Conservation (phyloP, 2,329 filamentous ascomycete species). For the Metarhizium humberi region DNA sequence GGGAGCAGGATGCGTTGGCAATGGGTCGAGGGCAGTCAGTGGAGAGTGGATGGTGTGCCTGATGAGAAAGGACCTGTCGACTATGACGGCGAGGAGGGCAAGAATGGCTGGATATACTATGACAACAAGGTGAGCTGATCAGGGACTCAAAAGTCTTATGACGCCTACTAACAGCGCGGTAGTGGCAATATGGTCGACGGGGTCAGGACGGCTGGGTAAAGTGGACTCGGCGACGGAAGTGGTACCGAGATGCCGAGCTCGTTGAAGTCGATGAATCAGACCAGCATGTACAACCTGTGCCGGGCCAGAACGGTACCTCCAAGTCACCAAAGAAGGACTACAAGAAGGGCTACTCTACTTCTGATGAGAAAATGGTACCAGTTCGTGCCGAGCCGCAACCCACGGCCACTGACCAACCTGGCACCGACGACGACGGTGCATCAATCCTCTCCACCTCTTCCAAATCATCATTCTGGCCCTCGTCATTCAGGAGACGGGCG, state of each 20-base stretch:
- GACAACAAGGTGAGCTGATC: slow-evolving; percentile 70
- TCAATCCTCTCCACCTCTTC: slow-evolving; percentile 41
- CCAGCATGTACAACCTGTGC: slow-evolving; percentile 14
- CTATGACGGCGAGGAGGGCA: slow-evolving; percentile 51
- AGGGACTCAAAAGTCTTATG: too few species aligned
- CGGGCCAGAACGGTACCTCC: slow-evolving; percentile 25
- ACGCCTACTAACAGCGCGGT: slow-evolving; percentile 1
- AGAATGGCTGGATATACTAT: slow-evolving; percentile 90
- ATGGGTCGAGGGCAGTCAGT: slow-evolving; percentile 80
- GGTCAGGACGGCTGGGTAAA: slow-evolving; percentile 86
- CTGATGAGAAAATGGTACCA: slow-evolving; percentile 27
- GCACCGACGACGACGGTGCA: slow-evolving; percentile 27
- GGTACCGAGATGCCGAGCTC: slow-evolving; percentile 93
- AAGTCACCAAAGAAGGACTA: slow-evolving; percentile 11
- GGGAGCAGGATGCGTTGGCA: slow-evolving; percentile 49
- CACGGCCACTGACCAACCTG: slow-evolving; percentile 13
- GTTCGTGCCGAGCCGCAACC: slow-evolving; percentile 14
- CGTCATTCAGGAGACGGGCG: slow-evolving; percentile 29
- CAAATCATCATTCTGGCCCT: slow-evolving; percentile 32
- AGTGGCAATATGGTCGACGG: slow-evolving; percentile 85
- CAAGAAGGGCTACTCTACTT: slow-evolving; percentile 24
- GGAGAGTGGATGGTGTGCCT: slow-evolving; percentile 71
- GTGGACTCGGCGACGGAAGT: slow-evolving; percentile 88
- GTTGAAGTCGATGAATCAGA: slow-evolving; percentile 54
- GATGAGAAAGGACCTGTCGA: slow-evolving; percentile 36